phyloP scores from a whole-genome alignment of 2,329 filamentous ascomycete genomes.

The Xylariaceae sp. region DNA sequence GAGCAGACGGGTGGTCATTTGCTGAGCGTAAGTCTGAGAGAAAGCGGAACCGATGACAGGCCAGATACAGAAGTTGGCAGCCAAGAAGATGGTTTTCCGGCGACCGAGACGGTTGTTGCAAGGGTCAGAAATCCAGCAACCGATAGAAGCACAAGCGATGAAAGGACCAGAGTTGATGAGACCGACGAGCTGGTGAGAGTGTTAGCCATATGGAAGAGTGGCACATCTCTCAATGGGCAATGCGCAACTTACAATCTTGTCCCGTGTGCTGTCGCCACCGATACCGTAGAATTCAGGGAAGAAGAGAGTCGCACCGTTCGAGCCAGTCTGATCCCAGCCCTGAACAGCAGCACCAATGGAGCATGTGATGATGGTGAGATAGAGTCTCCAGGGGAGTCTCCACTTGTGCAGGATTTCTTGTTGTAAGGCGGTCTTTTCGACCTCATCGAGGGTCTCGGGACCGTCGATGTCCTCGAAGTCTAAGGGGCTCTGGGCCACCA shows the following conservation, averaged over 20 bases:
- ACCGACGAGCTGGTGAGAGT: slow-evolving; percentile 43
- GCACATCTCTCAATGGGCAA: slow-evolving; percentile 10
- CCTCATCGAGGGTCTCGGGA: slow-evolving; percentile 52
- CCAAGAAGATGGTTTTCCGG: slow-evolving; percentile 61
- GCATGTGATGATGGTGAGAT: slow-evolving; percentile 62
- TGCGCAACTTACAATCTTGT: slow-evolving; percentile 28
- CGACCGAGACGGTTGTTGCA: slow-evolving; percentile 58
- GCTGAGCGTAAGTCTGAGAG: slow-evolving; percentile 64
- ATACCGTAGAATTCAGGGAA: slow-evolving; percentile 54
- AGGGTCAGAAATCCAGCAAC: slow-evolving; percentile 57
- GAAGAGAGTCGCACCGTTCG: slow-evolving; percentile 58
- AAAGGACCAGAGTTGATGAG: slow-evolving; percentile 49
- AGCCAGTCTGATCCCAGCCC: slow-evolving; percentile 63
- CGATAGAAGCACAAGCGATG: slow-evolving; percentile 43
- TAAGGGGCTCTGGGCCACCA: slow-evolving; percentile 66
- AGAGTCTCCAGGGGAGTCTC: slow-evolving; percentile 56
- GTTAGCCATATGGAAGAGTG: slow-evolving; percentile 15
- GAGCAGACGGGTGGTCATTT: slow-evolving; percentile 65
- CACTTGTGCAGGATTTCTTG: slow-evolving; percentile 64
- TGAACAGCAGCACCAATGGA: slow-evolving; percentile 67
- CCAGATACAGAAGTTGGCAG: slow-evolving; percentile 66
- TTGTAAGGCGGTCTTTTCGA: slow-evolving; percentile 54
- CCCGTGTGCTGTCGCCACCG: slow-evolving; percentile 26
- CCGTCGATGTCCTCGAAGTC: slow-evolving; percentile 55
- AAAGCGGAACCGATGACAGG: slow-evolving; percentile 67